phyloP scores from a whole-genome alignment of 176 grass and related monocot genomes.

The Lolium multiflorum region DNA sequence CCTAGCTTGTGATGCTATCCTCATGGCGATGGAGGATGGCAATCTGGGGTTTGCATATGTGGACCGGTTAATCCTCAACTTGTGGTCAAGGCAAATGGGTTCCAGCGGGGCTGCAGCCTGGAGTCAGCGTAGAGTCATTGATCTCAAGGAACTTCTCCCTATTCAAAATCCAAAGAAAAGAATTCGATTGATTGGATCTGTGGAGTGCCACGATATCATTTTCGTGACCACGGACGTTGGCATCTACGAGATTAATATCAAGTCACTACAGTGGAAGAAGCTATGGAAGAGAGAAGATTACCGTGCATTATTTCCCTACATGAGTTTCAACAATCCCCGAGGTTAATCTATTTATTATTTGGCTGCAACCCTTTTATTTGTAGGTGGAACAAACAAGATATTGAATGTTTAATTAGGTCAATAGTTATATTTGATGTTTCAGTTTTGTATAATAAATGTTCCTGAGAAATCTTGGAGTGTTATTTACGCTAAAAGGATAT shows the following conservation, averaged over 20 bases:
- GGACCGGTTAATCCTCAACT: background rate
- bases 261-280: background rate
- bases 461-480: too few species aligned
- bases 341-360: background rate
- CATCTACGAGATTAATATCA: background rate
- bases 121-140: background rate
- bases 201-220: background rate
- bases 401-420: too few species aligned
- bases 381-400: too few species aligned
- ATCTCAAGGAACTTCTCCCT: background rate
- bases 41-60: background rate
- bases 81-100: background rate
- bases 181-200: background rate
- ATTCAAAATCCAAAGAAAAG: background rate
- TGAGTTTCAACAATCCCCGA: background rate
- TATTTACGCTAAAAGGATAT: too few species aligned
- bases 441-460: too few species aligned
- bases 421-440: too few species aligned
- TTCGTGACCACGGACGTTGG: background rate
- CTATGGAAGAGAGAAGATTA: background rate
- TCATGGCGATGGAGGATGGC: background rate
- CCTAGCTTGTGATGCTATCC: background rate
- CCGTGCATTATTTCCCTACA: background rate
- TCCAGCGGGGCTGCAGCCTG: background rate
- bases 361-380: too few species aligned